Base-by-base conservation (phyloP, 352 stramenopile genomes). In the Phytopythium cucurbitacearum region DNA sequence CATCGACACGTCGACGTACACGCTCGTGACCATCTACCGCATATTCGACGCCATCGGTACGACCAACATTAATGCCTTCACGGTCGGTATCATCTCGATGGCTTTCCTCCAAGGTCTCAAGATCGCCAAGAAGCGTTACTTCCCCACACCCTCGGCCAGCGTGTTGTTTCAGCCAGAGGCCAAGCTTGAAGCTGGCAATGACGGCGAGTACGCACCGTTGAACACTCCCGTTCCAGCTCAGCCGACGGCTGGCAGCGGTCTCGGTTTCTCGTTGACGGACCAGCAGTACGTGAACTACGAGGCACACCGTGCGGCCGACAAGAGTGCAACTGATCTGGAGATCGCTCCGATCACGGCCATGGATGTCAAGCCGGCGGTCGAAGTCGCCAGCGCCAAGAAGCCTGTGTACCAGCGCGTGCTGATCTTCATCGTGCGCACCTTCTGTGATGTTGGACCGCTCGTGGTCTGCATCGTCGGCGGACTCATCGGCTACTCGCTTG, bases 401-500 rank as follows among this genome's bases (percentile, higher is more conserved):
- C 21, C 21, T 2, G 21, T 28, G 21, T 28, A 2, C 21, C 21
- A 28, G 21, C 45, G 55, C 6, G 40, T 68, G 2, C 45, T 65
- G 3, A 65, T 76, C 39, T 78, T 72, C 45, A 32, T 72, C 10
- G 65, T 53, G 11, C 67, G 73, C 16, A 78, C 73, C 32, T 33
- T 87, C n/a, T 71, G 70, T 53, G 67, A 85, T 43, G 42, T 89
- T 4, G 84, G 79, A 8, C 81, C 86, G 5, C 63, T 96, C 37
- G 58, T 90, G 11, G 81, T 96, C 1, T 88, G 80, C 38, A 62
- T 89, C 11, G 57, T 91, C 36, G 68, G 71, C 37, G 89, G 90
- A 34, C 59, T 82, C 40, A 58, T 65, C 7, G 71, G 65, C 6
- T 73, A 84, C 48, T 43, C 63, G 16, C 57, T 80, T 28, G 80